Evolutionary conservation across 2,329 filamentous ascomycete genomes (phyloP), one percentile per base, ranked within the genome.

Genomic region (Alternaria solani): DNA sequence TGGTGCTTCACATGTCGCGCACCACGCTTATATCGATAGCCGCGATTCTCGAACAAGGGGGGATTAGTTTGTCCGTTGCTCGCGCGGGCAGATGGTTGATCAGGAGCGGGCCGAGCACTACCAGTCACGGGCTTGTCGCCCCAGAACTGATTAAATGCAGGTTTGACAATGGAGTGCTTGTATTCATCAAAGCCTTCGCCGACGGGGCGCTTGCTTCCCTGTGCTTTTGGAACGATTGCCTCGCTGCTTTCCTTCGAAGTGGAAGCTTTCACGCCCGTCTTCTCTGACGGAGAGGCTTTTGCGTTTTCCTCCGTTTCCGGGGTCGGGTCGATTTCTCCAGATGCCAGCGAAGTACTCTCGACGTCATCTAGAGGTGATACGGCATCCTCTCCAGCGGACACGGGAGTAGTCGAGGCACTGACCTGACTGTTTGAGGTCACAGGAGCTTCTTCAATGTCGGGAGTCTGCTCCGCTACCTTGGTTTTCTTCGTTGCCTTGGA

Each of bases 11-110:
- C 56, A 20, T 55, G 56, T 0, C 66, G 66, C 3, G 41, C 43
- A 5, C 70, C 71, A 1, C 55, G 57, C 52, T 68, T 65, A 54
- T 72, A 69, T 0, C 64, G 67, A 12, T 55, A 66, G 12, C 68
- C 68, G 6, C 70, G 68, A 25, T 75, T 68, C 38, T 77, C 71
- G 70, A 69, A 76, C 7, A 77, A 47, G 0, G 68, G 54, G 5
- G 70, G 68, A 9, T 57, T 53, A 0, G 68, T 69, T 3, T 63
- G 63, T 0, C 61, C 72, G 42, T 71, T 58, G 55, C 64, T 71
- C 14, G 49, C 57, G 3, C 68, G 65, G 3, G 69, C 69, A 4
- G 67, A 52, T 2, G 68, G 72, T 12, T 69, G 66, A 7, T 52
- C 36, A 0, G 64, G 54, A 16, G 62, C 53, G 2, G 72, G 63